These are phyloP conservation scores for Aspergillus udagawae DNA, from an alignment of 2,329 filamentous ascomycete species.

Conservation along the genomic window DNA sequence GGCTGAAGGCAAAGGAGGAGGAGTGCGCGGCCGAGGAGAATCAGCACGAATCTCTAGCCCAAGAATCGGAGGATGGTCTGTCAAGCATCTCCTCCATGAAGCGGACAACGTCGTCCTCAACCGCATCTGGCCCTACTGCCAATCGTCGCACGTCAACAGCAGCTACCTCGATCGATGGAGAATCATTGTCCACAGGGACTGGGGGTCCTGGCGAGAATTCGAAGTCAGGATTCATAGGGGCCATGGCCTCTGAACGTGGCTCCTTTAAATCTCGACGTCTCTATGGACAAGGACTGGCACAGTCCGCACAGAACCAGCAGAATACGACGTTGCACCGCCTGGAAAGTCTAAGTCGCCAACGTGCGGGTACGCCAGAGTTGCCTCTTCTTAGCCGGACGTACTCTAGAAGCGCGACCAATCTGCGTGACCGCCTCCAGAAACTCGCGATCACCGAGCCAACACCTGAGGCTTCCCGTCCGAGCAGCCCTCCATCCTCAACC, in stretches of 20 bases:
- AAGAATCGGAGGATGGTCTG: constrained; percentile 44
- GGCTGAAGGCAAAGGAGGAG: constrained; percentile 50
- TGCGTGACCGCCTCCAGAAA: constrained; percentile 50
- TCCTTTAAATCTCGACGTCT: constrained; percentile 69
- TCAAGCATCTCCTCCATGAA: constrained; percentile 66
- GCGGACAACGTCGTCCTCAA: constrained; percentile 80
- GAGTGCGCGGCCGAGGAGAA: constrained; percentile 41
- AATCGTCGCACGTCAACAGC: constrained; percentile 75
- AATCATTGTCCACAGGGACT: constrained; percentile 38
- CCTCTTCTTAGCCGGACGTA: constrained; percentile 44
- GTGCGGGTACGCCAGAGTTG: constrained; percentile 52
- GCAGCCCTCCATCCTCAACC: constrained; percentile 43
- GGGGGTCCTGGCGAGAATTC: constrained; percentile 16
- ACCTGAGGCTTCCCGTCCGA: constrained; percentile 19
- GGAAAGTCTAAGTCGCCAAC: constrained; percentile 69
- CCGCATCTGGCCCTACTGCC: constrained; percentile 66
- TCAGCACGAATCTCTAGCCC: constrained; percentile 34
- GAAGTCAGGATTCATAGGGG: constrained; percentile 24
- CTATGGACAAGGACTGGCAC: constrained; percentile 77
- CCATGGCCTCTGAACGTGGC: constrained; percentile 54
- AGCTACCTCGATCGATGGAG: constrained; percentile 82
- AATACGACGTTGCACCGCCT: constrained; percentile 71
- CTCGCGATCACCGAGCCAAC: constrained; percentile 25
- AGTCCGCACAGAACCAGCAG: constrained; percentile 77
- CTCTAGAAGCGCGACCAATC: constrained; percentile 61